phyloP scores from a whole-genome alignment of 2,329 filamentous ascomycete genomes.

The Phaeosphaeriaceae sp. region DNA sequence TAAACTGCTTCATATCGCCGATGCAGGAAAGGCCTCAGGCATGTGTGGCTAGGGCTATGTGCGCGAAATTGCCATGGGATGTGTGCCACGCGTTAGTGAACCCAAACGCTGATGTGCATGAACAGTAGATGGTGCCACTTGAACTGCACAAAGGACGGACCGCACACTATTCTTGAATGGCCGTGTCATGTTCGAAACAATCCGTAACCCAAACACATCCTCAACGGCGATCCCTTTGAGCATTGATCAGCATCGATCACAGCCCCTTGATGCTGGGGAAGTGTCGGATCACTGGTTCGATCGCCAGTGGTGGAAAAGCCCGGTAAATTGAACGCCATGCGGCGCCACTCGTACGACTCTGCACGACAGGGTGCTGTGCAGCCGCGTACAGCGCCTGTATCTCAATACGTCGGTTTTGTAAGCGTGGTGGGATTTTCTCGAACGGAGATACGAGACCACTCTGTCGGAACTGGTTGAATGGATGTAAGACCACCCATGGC shows the following conservation, averaged over 20 bases:
- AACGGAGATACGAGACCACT: constrained; percentile 7
- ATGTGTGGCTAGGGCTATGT: neutral
- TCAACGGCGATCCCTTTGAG: constrained; percentile 27
- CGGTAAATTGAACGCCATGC: constrained; percentile 33
- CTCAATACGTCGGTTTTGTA: constrained; percentile 16
- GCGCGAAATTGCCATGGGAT: neutral
- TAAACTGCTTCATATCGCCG: constrained; percentile 1
- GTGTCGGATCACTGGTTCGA: constrained; percentile 22
- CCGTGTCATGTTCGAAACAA: constrained; percentile 23
- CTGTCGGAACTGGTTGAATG: neutral
- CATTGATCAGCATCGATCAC: constrained; percentile 35
- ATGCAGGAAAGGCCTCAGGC: neutral
- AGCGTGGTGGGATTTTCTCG: constrained; percentile 15
- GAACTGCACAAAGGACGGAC: constrained; percentile 11
- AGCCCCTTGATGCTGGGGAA: constrained; percentile 22
- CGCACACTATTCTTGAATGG: constrained; percentile 30
- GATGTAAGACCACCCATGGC: neutral
- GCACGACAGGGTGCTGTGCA: constrained; percentile 20
- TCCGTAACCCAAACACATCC: constrained; percentile 21
- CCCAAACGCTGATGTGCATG: constrained; percentile 10
- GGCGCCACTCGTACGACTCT: constrained; percentile 40
- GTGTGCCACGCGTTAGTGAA: constrained; percentile 2
- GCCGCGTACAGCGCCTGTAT: constrained; percentile 37
- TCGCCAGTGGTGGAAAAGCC: constrained; percentile 38
- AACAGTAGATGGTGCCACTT: constrained; percentile 17